Percentiles rank a stretch among this genome's conserved stretches.
Evolutionary conservation across 2,329 filamentous ascomycete genomes (phyloP).

Genomic region (Phialophora macrospora): DNA sequence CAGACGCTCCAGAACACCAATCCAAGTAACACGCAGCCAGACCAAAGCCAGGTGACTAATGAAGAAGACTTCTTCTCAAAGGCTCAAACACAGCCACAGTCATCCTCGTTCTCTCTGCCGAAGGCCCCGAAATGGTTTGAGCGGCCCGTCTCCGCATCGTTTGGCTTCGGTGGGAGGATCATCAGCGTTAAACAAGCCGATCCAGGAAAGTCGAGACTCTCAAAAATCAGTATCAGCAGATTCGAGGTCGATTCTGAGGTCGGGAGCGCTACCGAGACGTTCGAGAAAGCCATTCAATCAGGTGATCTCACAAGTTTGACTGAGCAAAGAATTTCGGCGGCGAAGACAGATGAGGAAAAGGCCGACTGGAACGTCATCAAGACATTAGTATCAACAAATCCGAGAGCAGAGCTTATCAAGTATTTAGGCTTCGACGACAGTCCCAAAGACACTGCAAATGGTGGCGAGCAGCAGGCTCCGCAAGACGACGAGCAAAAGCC

Average conservation of each 20-base stretch:
- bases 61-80: slow-evolving; percentile 97
- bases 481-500: slow-evolving; percentile 45
- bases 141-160: slow-evolving; percentile 81
- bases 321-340: slow-evolving; percentile 73
- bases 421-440: slow-evolving; percentile 82
- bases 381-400: slow-evolving; percentile 81
- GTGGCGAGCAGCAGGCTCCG: slow-evolving; percentile 39
- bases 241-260: slow-evolving; percentile 88
- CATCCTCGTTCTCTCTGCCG: slow-evolving; percentile 81
- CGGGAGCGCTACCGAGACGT: slow-evolving; percentile 80
- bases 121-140: slow-evolving; percentile 92
- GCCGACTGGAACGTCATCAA: slow-evolving; percentile 95
- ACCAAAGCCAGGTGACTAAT: slow-evolving; percentile 72
- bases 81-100: slow-evolving; percentile 88
- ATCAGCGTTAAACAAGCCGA: slow-evolving; percentile 70
- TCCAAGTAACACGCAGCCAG: slow-evolving; percentile 69
- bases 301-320: slow-evolving; percentile 81
- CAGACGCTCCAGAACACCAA: slow-evolving; percentile 96
- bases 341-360: slow-evolving; percentile 87
- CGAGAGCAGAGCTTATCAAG: slow-evolving; percentile 82
- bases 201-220: slow-evolving; percentile 67
- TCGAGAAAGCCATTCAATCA: slow-evolving; percentile 78
- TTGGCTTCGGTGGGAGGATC: slow-evolving; percentile 94
- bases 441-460: slow-evolving; percentile 57
- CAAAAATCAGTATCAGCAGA: slow-evolving; percentile 81